Evolutionary conservation across 805 yeast genomes (phyloP).

Genomic region (Myxozyma mucilagina): DNA sequence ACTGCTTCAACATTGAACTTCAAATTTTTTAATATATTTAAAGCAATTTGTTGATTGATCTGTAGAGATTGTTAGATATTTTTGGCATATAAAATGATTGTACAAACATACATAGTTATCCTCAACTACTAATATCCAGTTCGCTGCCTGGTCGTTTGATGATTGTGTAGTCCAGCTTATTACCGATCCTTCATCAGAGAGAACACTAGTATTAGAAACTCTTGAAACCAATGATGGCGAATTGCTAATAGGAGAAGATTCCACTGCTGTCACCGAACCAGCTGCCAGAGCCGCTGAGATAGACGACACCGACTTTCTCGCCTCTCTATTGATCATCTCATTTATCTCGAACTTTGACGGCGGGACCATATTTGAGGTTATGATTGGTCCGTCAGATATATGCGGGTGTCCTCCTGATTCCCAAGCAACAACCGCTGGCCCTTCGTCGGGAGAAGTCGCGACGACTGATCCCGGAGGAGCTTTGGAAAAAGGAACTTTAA

Average conservation of each 20-base stretch:
- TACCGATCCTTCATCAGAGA: neutral
- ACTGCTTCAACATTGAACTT: slow-evolving; percentile 28
- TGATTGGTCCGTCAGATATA: slow-evolving; percentile 9
- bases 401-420: neutral
- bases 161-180: neutral
- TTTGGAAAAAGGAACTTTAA: slow-evolving; percentile 37
- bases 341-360: neutral
- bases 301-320: neutral
- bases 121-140: slow-evolving; percentile 30
- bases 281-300: neutral
- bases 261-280: neutral
- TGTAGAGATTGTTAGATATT: neutral
- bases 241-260: neutral
- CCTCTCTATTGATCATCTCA: neutral
- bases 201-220: neutral
- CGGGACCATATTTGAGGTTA: neutral
- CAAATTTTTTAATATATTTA: slow-evolving; percentile 23
- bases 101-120: slow-evolving; percentile 28
- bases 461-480: slow-evolving; percentile 33
- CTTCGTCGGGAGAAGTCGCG: slow-evolving; percentile 14
- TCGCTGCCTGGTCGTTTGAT: neutral
- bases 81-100: neutral
- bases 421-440: neutral
- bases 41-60: slow-evolving; percentile 32
- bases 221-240: neutral